Base-by-base conservation (phyloP, 805 yeast genomes). In the Kuraishia molischiana region DNA sequence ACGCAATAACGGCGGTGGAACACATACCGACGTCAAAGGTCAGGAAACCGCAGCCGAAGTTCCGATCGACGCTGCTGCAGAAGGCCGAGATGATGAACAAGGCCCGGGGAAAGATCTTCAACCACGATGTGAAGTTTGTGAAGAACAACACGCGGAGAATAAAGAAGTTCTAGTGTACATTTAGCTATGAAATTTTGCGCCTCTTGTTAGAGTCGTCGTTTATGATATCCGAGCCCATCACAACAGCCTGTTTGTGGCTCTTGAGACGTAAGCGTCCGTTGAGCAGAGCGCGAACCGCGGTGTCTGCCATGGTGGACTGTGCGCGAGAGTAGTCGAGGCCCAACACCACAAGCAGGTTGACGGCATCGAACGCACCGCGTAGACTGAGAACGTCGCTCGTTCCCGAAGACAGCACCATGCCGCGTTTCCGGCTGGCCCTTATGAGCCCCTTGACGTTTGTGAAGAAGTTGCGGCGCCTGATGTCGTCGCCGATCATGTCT, bases 391-490 rank as follows among this genome's bases (percentile, higher is more conserved):
- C 66, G 21, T 59, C 53, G 3, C 49, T 41, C 0, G 92, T 85
- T 2, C 95, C 97, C 49, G 90, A 76, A 10, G 90, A 74, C 4
- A 86, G 65, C 2, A 92, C 67, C 14, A 92, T 52, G 0, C 97
- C 97, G 32, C 86, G 70, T 14, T 77, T 71, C 46, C 98, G 67
- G 0, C 95, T 72, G 10, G 95, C 85, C 44, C 98, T 62, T 9
- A 86, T 69, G 13, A 92, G 69, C 48, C 84, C 79, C 39, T 83
- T 67, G 2, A 79, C 73, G 53, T 86, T 89, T 24, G 78, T 67
- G 29, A 89, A 77, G 43, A 83, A 76, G 38, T 74, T 74, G 30
- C 79, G 67, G 44, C 90, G 67, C 17, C 38, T 41, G 9, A 26
- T 50, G 5, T 36, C 40, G 44, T 54, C 29, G 8, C 45, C 47